Percentiles rank a stretch among this genome's conserved stretches.
Evolutionary conservation across 1,284 basidiomycete species (phyloP).

Genomic region (Cryptococcus jaspeensis): DNA sequence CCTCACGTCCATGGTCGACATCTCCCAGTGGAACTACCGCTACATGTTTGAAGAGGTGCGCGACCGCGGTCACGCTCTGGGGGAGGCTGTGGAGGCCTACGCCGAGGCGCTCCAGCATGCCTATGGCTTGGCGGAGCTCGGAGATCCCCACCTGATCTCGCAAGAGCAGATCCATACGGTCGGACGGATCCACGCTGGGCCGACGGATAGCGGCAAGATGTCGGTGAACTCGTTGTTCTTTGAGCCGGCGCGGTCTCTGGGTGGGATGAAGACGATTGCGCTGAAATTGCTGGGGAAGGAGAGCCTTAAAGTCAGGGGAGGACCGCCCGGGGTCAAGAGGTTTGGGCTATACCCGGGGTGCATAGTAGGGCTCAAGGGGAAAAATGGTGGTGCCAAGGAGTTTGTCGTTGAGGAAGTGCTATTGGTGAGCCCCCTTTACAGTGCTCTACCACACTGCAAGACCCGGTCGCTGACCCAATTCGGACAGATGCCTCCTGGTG

Average conservation of each 20-base stretch:
- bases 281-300: slow-evolving; percentile 63
- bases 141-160: slow-evolving; percentile 71
- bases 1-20: slow-evolving; percentile 29
- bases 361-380: slow-evolving; percentile 81
- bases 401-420: slow-evolving; percentile 84
- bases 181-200: slow-evolving; percentile 75
- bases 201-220: slow-evolving; percentile 48
- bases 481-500: slow-evolving; percentile 50
- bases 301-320: slow-evolving; percentile 65
- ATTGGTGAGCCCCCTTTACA: slow-evolving; percentile 56
- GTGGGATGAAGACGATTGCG: slow-evolving; percentile 67
- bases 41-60: slow-evolving; percentile 91
- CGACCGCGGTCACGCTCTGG: slow-evolving; percentile 75
- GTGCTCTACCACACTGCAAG: too few species aligned
- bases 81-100: slow-evolving; percentile 80
- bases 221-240: slow-evolving; percentile 63
- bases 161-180: slow-evolving; percentile 75
- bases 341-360: slow-evolving; percentile 85
- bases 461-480: neutral
- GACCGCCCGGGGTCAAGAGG: slow-evolving; percentile 62
- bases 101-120: slow-evolving; percentile 67
- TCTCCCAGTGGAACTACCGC: slow-evolving; percentile 56
- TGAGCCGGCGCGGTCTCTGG: slow-evolving; percentile 76
- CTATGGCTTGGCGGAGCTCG: slow-evolving; percentile 68
- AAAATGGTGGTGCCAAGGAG: slow-evolving; percentile 83